Evolutionary conservation across 768 basidiomycete genomes (phyloP).

Genomic region (Gloeopeniophorella convolvens): DNA sequence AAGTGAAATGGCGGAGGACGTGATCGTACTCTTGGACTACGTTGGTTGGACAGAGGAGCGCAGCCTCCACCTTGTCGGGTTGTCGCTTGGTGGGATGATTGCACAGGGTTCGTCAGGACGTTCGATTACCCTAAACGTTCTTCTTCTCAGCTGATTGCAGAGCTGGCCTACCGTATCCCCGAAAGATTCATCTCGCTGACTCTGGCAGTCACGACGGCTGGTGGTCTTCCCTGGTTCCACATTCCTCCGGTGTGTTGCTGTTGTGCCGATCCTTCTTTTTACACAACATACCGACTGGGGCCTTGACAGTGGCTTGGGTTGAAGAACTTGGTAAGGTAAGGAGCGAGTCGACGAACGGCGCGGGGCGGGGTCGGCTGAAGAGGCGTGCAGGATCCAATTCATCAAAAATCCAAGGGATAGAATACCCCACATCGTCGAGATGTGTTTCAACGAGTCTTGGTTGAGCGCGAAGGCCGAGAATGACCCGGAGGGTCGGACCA

Average conservation of each 20-base stretch:
- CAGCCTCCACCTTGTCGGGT: conserved; percentile 63
- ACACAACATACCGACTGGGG: neutral
- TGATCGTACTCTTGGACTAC: conserved; percentile 57
- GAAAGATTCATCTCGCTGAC: conserved; percentile 60
- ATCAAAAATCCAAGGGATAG: conserved; percentile 39
- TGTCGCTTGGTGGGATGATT: conserved; percentile 82
- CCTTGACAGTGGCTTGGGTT: conserved; percentile 21
- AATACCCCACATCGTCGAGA: conserved; percentile 44
- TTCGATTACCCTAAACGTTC: neutral
- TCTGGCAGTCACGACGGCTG: conserved; percentile 65
- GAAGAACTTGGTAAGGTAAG: conserved; percentile 3
- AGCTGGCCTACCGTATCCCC: conserved; percentile 61
- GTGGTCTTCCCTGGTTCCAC: conserved; percentile 50
- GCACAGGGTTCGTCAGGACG: conserved; percentile 49
- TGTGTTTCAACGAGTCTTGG: conserved; percentile 61
- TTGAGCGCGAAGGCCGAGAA: conserved; percentile 44
- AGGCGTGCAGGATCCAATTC: conserved; percentile 35
- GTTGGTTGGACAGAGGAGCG: conserved; percentile 62
- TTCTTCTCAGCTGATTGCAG: conserved; percentile 32
- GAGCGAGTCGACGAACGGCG: neutral
- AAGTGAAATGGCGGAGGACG: conserved; percentile 72
- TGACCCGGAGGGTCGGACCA: conserved; percentile 55
- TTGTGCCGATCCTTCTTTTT: neutral
- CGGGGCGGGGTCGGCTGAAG: neutral
- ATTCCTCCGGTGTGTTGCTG: conserved; percentile 52